Percentiles rank a stretch among this genome's conserved stretches.
Evolutionary conservation across 306 rosid genomes (phyloP).

Genomic region (Pueraria montana): DNA sequence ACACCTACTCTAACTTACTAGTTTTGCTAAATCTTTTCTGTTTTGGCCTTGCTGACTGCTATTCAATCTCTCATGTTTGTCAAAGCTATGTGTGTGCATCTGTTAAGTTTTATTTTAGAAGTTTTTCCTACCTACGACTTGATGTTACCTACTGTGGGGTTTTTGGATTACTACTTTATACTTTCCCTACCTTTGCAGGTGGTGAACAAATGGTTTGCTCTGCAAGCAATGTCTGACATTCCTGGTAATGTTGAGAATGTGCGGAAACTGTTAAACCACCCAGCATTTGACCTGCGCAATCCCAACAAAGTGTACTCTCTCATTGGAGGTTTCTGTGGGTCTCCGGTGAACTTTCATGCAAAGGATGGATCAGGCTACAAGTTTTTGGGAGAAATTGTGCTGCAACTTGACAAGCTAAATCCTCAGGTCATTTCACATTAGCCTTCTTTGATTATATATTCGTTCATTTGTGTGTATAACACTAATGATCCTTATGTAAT

Average conservation of each 20-base stretch:
- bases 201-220: conserved; percentile 97
- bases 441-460: conserved; percentile 23
- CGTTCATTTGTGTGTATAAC: not conserved
- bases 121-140: not conserved
- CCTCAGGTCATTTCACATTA: conserved; percentile 78
- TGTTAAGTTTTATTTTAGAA: conserved; percentile 4
- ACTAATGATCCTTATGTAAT: not conserved
- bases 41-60: conserved; percentile 19
- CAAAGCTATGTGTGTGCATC: not conserved
- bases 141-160: not conserved
- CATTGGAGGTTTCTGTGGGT: conserved; percentile 93
- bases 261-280: conserved; percentile 76
- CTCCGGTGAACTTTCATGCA: conserved; percentile 90
- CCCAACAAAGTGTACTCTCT: conserved; percentile 99
- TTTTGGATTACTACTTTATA: conserved; percentile 22
- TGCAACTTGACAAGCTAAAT: conserved; percentile 84
- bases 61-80: conserved; percentile 1
- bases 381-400: conserved; percentile 88
- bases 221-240: conserved; percentile 91
- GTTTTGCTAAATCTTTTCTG: not conserved
- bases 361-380: conserved; percentile 95
- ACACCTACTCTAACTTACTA: conserved; percentile 16
- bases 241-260: conserved; percentile 91
- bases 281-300: conserved; percentile 89
- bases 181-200: conserved; percentile 62